Evolutionary conservation across 2,329 filamentous ascomycete species (phyloP), one percentile per base, ranked within the genome.

Genomic region (Ophiostoma populinum): DNA sequence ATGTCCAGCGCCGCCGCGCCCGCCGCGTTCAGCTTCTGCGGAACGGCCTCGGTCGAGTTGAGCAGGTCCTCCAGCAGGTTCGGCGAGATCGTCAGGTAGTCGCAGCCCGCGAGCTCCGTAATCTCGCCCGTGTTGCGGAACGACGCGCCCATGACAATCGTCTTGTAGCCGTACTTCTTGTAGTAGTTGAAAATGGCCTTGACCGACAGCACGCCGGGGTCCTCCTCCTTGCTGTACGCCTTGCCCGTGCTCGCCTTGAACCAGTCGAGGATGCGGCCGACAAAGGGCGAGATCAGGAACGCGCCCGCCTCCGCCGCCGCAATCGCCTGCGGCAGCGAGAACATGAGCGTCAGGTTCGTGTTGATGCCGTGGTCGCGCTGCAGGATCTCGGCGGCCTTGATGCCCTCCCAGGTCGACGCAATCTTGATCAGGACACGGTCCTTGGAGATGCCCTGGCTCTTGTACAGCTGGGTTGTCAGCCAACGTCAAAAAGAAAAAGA

Each of bases 91-190:
- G 90, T 98, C 52, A 98, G 70, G 71, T 98, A 98, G 63, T 98
- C 90, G 58, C 86, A 94, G 55, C 90, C 90, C 56, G 87, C 87
- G 43, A 98, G 75, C 70, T 98, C 90, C 32, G 83, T 95, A 62
- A 98, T 92, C 69, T 98, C 90, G 53, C 90, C 90, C 44, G 66
- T 66, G 69, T 80, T 95, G 58, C 90, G 77, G 83, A 98, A 98
- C 26, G 86, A 94, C 49, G 90, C 90, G 55, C 90, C 90, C 90
- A 98, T 98, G 63, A 98, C 90, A 51, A 95, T 94, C 59, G 90
- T 98, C 52, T 92, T 93, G 78, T 98, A 94, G 59, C 80, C 83
- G 60, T 67, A 82, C 73, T 95, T 95, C 82, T 98, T 98, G 80
- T 98, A 98, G 81, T 98, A 98, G 75, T 98, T 90, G 76, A 79